Conservation (phyloP, 371 early-diverging fungal species). For the Actinomucor elegans region DNA sequence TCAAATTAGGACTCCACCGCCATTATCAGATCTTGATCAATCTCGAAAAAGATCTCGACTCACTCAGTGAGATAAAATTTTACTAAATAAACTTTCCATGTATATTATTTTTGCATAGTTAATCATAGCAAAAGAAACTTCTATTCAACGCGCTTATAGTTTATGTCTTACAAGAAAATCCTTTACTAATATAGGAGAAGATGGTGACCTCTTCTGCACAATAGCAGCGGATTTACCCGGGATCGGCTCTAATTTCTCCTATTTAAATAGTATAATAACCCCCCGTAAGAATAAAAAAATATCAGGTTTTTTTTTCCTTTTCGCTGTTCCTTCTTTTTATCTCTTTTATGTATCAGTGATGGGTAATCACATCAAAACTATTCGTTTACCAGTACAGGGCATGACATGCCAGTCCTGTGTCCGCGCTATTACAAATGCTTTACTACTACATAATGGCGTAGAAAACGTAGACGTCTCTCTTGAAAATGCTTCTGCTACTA, state of each 20-base stretch:
- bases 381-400: slow-evolving; percentile 48
- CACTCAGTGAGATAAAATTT: no score
- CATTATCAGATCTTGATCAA: not conserved
- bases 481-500: slow-evolving; percentile 26
- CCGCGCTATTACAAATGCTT: slow-evolving; percentile 33
- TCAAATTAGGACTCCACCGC: not conserved
- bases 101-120: no score
- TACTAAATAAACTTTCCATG: no score
- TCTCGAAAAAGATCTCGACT: not conserved
- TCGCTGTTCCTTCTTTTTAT: not conserved
- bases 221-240: not conserved
- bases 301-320: not conserved
- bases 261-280: not conserved
- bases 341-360: not conserved
- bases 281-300: slow-evolving; percentile 10
- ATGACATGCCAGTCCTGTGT: slow-evolving; percentile 73
- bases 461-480: slow-evolving; percentile 38
- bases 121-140: not conserved
- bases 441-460: slow-evolving; percentile 34
- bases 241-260: not conserved
- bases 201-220: no score
- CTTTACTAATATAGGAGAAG: no score
- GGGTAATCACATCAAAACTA: not conserved
- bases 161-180: no score
- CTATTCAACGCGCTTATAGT: not conserved